A percentile compares a stretch with the other conserved stretches of the same genome.
Evolutionary conservation across 768 basidiomycete genomes (phyloP).

Genomic region (Suillus cothurnatus): DNA sequence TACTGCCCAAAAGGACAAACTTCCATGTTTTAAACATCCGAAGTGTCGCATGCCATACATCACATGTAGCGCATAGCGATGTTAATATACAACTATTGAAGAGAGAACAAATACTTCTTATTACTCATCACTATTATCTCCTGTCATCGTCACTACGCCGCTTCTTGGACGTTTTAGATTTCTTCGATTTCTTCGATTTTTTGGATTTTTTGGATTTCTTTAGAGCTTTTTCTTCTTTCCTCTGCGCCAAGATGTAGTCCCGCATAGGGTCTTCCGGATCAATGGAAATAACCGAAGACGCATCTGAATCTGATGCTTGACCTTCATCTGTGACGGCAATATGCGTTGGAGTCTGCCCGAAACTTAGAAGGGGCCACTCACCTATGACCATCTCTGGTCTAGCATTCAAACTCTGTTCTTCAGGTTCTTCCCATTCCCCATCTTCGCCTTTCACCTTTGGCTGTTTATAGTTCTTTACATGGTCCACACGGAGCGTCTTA

Average conservation of each 20-base stretch:
- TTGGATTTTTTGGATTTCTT: constrained; percentile 61
- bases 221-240: constrained; percentile 66
- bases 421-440: constrained; percentile 84
- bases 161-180: constrained; percentile 78
- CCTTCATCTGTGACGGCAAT: constrained; percentile 44
- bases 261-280: constrained; percentile 99
- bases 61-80: not conserved
- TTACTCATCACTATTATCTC: not conserved
- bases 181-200: constrained; percentile 64
- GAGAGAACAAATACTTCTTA: too few species aligned
- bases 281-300: constrained; percentile 63
- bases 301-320: constrained; percentile 66
- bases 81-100: not conserved
- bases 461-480: constrained; percentile 92
- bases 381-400: constrained; percentile 72
- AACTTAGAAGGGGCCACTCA: constrained; percentile 30
- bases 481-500: constrained; percentile 87
- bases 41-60: constrained; percentile 2
- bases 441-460: constrained; percentile 73
- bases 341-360: not conserved
- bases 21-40: not conserved
- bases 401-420: constrained; percentile 87
- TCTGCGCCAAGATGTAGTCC: constrained; percentile 82
- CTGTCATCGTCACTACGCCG: constrained; percentile 37
- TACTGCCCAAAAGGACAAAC: not conserved